Evolutionary conservation across 495 filamentous ascomycete genomes (phyloP).

Genomic region (Darksidea phi): DNA sequence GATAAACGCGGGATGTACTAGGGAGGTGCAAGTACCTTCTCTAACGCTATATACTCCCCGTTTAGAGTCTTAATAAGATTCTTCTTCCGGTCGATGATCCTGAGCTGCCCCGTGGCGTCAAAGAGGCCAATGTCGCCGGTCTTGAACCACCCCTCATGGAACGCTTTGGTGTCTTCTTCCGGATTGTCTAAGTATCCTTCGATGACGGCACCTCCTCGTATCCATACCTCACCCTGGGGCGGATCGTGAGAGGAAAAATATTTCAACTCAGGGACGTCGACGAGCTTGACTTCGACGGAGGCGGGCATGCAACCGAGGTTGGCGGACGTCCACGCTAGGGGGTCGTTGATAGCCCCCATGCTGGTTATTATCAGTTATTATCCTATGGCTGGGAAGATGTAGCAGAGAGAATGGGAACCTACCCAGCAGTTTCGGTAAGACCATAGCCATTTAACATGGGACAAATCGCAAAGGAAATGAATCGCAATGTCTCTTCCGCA

Average conservation of each 20-base stretch:
- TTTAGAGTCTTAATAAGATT: slow-evolving; percentile 93
- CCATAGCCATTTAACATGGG: slow-evolving; percentile 70
- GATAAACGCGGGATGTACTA: too few species aligned
- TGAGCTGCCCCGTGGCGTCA: slow-evolving; percentile 73
- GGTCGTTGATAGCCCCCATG: slow-evolving; percentile 91
- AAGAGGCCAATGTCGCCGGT: slow-evolving; percentile 94
- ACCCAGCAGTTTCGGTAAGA: slow-evolving; percentile 89
- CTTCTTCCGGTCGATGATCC: slow-evolving; percentile 96
- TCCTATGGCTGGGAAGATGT: too few species aligned
- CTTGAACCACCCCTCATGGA: slow-evolving; percentile 89
- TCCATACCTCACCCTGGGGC: slow-evolving; percentile 91
- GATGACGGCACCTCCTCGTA: slow-evolving; percentile 74
- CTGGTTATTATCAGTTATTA: too few species aligned
- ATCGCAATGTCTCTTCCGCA: slow-evolving; percentile 46
- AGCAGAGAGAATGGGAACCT: too few species aligned
- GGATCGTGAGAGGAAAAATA: slow-evolving; percentile 84
- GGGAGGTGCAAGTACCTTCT: too few species aligned
- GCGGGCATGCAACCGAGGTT: slow-evolving; percentile 80
- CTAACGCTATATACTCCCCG: slow-evolving; percentile 96
- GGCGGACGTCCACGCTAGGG: slow-evolving; percentile 80
- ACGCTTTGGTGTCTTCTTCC: slow-evolving; percentile 76
- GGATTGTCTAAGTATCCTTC: slow-evolving; percentile 75
- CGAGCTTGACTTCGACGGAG: slow-evolving; percentile 85
- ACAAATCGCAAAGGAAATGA: slow-evolving; percentile 47
- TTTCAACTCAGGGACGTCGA: slow-evolving; percentile 91